These are phyloP conservation scores for Sanguinoderma infundibulare DNA, from an alignment of 1,284 basidiomycete genomes.

Conservation along the genomic window DNA sequence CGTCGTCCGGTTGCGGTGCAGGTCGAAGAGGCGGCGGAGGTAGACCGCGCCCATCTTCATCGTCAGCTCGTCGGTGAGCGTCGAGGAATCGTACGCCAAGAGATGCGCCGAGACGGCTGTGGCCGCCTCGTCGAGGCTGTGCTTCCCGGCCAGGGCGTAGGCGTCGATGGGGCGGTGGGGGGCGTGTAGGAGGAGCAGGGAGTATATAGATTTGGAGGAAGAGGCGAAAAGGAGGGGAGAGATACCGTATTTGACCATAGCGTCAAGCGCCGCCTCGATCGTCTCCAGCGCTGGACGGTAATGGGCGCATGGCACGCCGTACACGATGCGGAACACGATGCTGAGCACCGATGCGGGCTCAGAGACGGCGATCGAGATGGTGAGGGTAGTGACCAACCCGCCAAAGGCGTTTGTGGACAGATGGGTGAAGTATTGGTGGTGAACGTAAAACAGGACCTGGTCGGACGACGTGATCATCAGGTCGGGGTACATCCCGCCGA, in stretches of 20 bases:
- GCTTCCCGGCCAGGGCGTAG: slow-evolving; percentile 40
- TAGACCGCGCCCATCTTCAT: slow-evolving; percentile 40
- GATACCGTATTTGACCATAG: slow-evolving; percentile 35
- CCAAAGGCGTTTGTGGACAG: slow-evolving; percentile 5
- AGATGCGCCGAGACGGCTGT: slow-evolving; percentile 39
- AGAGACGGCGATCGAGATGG: background rate
- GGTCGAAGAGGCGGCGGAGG: slow-evolving; percentile 40
- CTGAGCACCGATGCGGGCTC: slow-evolving; percentile 37
- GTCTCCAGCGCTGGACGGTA: slow-evolving; percentile 31
- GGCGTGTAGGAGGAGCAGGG: slow-evolving; percentile 36
- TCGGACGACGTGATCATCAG: too few relatives aligned
- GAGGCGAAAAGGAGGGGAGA: slow-evolving; percentile 19
- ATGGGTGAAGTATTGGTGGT: too few relatives aligned
- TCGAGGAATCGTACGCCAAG: slow-evolving; percentile 33
- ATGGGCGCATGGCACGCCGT: slow-evolving; percentile 33
- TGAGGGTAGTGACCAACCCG: background rate
- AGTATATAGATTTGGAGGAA: slow-evolving; percentile 30
- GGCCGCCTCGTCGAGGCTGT: slow-evolving; percentile 39
- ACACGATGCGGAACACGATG: slow-evolving; percentile 39
- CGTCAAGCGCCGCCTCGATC: slow-evolving; percentile 30
- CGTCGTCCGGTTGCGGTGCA: too few relatives aligned
- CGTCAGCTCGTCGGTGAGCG: slow-evolving; percentile 38
- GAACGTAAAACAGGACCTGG: too few relatives aligned
- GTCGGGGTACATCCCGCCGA: too few relatives aligned
- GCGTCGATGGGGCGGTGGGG: slow-evolving; percentile 37